Percentiles rank a stretch among this genome's conserved stretches.
Evolutionary conservation across 2,329 filamentous ascomycete genomes (phyloP).

Genomic region (Ophiostoma ips): DNA sequence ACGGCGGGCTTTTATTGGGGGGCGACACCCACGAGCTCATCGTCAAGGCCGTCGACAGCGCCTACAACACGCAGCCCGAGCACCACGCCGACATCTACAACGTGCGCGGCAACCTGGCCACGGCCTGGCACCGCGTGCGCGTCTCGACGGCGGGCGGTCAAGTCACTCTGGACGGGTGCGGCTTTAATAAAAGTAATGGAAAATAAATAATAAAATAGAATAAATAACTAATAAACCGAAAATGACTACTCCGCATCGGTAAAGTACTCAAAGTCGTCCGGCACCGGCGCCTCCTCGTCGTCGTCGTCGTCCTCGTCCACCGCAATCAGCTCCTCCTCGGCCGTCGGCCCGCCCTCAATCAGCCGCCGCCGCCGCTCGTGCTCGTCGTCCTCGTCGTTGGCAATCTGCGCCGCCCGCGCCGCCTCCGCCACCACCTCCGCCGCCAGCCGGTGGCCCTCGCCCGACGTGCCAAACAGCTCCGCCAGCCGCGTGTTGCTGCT

Average conservation of each 20-base stretch:
- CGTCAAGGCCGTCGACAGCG: slow-evolving; percentile 52
- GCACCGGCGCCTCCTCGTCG: slow-evolving; percentile 56
- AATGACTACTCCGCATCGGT: slow-evolving; percentile 42
- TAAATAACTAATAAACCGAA: background rate
- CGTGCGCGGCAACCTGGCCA: slow-evolving; percentile 48
- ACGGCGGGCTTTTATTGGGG: slow-evolving; percentile 27
- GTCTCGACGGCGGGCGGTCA: slow-evolving; percentile 15
- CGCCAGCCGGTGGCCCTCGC: background rate
- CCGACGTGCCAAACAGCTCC: slow-evolving; percentile 1
- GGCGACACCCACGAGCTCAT: slow-evolving; percentile 31
- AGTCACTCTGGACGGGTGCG: slow-evolving; percentile 10
- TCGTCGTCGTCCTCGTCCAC: slow-evolving; percentile 74
- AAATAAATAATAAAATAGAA: too few relatives aligned
- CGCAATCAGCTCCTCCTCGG: slow-evolving; percentile 63
- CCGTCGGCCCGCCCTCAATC: slow-evolving; percentile 34
- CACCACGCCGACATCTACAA: slow-evolving; percentile 47
- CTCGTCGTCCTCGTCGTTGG: slow-evolving; percentile 12
- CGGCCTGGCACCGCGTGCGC: slow-evolving; percentile 49
- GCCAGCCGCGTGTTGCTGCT: slow-evolving; percentile 1
- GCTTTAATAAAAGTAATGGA: slow-evolving; percentile 5
- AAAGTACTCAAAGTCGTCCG: slow-evolving; percentile 66
- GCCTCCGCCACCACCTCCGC: slow-evolving; percentile 10
- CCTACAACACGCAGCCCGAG: slow-evolving; percentile 54
- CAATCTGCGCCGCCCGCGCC: slow-evolving; percentile 8
- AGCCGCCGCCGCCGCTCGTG: background rate